These are phyloP conservation scores for Saturnispora ahearnii DNA, from an alignment of 805 yeast genomes.

Conservation along the genomic window DNA sequence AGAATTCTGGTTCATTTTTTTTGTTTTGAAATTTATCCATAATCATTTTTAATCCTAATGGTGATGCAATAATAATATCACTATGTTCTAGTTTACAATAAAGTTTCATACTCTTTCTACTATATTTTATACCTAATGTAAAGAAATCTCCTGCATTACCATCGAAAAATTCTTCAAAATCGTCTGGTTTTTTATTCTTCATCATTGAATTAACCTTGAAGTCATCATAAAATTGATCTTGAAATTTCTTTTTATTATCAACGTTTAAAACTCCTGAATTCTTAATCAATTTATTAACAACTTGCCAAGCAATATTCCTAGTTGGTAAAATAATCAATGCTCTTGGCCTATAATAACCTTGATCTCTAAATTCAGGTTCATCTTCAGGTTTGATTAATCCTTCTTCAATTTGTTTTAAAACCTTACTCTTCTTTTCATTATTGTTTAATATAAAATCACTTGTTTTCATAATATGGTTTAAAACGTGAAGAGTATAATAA, in stretches of 20 bases:
- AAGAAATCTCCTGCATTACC: slow-evolving; percentile 93
- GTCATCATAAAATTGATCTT: slow-evolving; percentile 53
- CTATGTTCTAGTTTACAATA: slow-evolving; percentile 78
- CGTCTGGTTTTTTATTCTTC: slow-evolving; percentile 63
- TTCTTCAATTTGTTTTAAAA: slow-evolving; percentile 31
- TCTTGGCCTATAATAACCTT: slow-evolving; percentile 92
- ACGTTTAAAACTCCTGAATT: slow-evolving; percentile 64
- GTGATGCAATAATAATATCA: slow-evolving; percentile 85
- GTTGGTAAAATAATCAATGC: slow-evolving; percentile 79
- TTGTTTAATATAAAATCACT: slow-evolving; percentile 78
- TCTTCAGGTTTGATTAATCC: slow-evolving; percentile 19
- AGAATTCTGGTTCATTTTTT: slow-evolving; percentile 37
- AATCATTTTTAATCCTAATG: slow-evolving; percentile 77
- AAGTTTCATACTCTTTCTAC: slow-evolving; percentile 77
- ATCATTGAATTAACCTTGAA: slow-evolving; percentile 20
- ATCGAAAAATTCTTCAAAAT: slow-evolving; percentile 67
- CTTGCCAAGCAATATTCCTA: slow-evolving; percentile 62
- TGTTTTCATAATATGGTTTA: slow-evolving; percentile 81
- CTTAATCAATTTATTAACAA: slow-evolving; percentile 52
- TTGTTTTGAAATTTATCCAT: slow-evolving; percentile 37
- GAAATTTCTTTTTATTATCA: slow-evolving; percentile 73
- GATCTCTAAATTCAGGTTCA: slow-evolving; percentile 71
- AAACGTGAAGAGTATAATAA: slow-evolving; percentile 57
- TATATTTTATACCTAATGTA: slow-evolving; percentile 82
- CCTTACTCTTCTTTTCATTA: slow-evolving; percentile 45